phyloP scores from a whole-genome alignment of 2,329 filamentous ascomycete genomes.

The Phaeoacremonium minimum region DNA sequence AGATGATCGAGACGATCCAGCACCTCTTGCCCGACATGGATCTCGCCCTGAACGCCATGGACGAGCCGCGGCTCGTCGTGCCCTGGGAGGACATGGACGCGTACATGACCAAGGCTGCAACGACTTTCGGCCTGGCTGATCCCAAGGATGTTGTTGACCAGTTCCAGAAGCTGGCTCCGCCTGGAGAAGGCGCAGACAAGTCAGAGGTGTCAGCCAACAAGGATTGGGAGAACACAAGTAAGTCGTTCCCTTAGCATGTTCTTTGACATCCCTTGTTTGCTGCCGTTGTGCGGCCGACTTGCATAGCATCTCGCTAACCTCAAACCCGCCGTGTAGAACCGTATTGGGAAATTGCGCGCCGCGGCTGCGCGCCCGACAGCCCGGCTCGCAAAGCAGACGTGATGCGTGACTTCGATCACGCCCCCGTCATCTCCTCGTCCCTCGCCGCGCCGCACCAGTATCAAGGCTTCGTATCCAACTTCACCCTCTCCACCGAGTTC shows the following conservation, averaged over 20 bases:
- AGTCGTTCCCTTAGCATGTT: slow-evolving; percentile 12
- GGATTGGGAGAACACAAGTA: slow-evolving; percentile 48
- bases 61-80: slow-evolving; percentile 61
- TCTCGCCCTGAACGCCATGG: slow-evolving; percentile 62
- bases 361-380: slow-evolving; percentile 60
- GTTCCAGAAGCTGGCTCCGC: slow-evolving; percentile 37
- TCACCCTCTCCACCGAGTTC: slow-evolving; percentile 54
- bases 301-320: slow-evolving; percentile 9
- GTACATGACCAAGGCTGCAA: slow-evolving; percentile 47
- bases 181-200: slow-evolving; percentile 27
- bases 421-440: slow-evolving; percentile 39
- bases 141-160: slow-evolving; percentile 37
- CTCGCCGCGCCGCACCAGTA: slow-evolving; percentile 44
- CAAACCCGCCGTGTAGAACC: slow-evolving; percentile 27
- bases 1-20: slow-evolving; percentile 48
- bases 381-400: slow-evolving; percentile 46
- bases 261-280: no score
- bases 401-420: slow-evolving; percentile 36
- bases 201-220: slow-evolving; percentile 30
- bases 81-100: slow-evolving; percentile 57
- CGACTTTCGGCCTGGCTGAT: slow-evolving; percentile 37
- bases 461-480: slow-evolving; percentile 58
- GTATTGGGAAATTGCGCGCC: slow-evolving; percentile 54
- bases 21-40: slow-evolving; percentile 62
- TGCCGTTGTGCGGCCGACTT: no score